Percentiles rank a stretch among this genome's conserved stretches.
Conservation (phyloP, 345 rosid species). For the Lepidium sativum region DNA sequence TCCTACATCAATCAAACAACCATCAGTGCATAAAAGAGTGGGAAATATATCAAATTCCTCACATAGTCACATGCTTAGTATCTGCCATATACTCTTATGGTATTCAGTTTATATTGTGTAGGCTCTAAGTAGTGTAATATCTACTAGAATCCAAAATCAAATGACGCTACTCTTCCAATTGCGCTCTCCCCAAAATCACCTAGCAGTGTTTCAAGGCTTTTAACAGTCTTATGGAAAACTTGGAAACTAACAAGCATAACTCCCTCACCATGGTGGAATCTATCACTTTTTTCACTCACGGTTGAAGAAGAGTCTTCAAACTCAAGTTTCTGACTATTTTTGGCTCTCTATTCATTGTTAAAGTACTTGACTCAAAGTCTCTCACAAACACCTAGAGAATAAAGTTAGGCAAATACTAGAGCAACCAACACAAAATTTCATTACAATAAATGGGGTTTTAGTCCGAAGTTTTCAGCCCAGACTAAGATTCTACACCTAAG, state of each 20-base stretch:
- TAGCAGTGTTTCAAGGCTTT: conserved; percentile 63
- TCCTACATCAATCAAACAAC: conserved; percentile 98
- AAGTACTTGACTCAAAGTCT: conserved; percentile 84
- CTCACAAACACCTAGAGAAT: conserved; percentile 70
- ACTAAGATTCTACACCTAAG: conserved; percentile 41
- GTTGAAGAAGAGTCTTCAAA: conserved; percentile 83
- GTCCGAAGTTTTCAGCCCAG: not conserved
- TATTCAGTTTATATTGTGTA: conserved; percentile 90
- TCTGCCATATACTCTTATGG: conserved; percentile 94
- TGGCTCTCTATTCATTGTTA: conserved; percentile 84
- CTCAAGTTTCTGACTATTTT: conserved; percentile 79
- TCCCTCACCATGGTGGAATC: conserved; percentile 94
- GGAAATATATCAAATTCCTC: conserved; percentile 98
- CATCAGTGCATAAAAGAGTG: conserved; percentile 96
- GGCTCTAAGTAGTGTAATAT: conserved; percentile 79
- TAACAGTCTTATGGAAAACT: conserved; percentile 80
- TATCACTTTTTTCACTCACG: conserved; percentile 97
- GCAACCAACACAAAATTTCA: not conserved
- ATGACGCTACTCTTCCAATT: conserved; percentile 95
- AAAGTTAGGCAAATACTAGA: not conserved
- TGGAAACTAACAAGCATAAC: conserved; percentile 98
- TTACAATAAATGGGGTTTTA: not conserved
- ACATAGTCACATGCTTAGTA: conserved; percentile 72
- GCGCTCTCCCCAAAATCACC: conserved; percentile 98
- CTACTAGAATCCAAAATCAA: conserved; percentile 99